These are phyloP conservation scores for Cymbomonas tetramitiformis DNA, from an alignment of 139 green algal genomes.

Conservation along the genomic window DNA sequence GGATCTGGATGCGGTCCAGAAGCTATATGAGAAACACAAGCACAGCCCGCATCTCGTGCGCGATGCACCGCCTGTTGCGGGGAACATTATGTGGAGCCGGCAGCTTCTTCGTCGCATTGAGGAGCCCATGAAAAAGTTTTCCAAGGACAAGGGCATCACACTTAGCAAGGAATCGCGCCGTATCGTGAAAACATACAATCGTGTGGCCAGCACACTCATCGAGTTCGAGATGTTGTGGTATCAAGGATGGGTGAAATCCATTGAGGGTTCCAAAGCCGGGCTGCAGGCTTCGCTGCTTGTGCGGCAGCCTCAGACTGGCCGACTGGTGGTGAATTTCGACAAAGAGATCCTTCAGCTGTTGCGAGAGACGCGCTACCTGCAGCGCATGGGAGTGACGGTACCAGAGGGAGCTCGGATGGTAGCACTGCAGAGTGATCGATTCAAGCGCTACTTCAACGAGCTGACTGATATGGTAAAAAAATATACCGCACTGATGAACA, in stretches of 20 bases:
- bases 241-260: constrained; percentile 40
- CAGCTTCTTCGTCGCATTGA: constrained; percentile 81
- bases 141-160: constrained; percentile 57
- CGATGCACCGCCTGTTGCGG: constrained; percentile 66
- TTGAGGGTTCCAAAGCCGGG: constrained; percentile 47
- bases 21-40: constrained; percentile 81
- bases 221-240: constrained; percentile 85
- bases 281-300: constrained; percentile 67
- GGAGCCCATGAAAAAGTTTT: constrained; percentile 74
- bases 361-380: constrained; percentile 71
- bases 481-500: constrained; percentile 43
- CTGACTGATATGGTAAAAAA: constrained; percentile 56
- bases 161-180: constrained; percentile 65
- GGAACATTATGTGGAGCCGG: constrained; percentile 77
- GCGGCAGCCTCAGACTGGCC: constrained; percentile 49
- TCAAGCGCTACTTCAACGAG: constrained; percentile 73
- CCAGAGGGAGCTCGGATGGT: constrained; percentile 59
- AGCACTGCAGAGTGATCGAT: constrained; percentile 63
- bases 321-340: constrained; percentile 75
- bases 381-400: constrained; percentile 61
- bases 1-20: constrained; percentile 73
- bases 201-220: constrained; percentile 58
- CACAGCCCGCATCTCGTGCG: constrained; percentile 53
- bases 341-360: constrained; percentile 74
- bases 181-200: constrained; percentile 80